Percentiles rank a stretch among this genome's conserved stretches.
phyloP scores from a whole-genome alignment of 345 rosid species.

The Mallotus nudiflorus region DNA sequence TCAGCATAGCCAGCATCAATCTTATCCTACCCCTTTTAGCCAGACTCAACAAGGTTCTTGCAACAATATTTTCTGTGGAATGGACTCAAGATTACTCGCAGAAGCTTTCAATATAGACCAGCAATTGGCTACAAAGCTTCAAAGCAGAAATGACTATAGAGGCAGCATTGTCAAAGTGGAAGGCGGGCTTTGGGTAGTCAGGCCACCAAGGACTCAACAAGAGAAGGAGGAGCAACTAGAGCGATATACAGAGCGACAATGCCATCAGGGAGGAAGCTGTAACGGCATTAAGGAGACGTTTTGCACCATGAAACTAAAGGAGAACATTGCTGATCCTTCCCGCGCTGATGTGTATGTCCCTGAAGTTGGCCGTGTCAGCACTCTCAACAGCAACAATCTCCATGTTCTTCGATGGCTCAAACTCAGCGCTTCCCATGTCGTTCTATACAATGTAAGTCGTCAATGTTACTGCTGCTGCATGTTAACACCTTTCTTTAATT shows the following conservation, averaged over 20 bases:
- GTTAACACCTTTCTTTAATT: too few species aligned
- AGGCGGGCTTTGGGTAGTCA: slow-evolving; percentile 18
- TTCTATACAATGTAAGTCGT: slow-evolving; percentile 33
- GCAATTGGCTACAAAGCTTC: slow-evolving; percentile 13
- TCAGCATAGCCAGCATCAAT: not conserved
- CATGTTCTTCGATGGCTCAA: slow-evolving; percentile 51
- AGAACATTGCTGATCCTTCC: slow-evolving; percentile 44
- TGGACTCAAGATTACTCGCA: slow-evolving; percentile 30
- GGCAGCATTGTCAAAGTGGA: slow-evolving; percentile 26
- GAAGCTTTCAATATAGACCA: slow-evolving; percentile 29
- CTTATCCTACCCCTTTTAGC: not conserved
- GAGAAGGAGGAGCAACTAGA: slow-evolving; percentile 11
- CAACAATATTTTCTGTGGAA: slow-evolving; percentile 29
- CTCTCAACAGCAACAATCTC: slow-evolving; percentile 22
- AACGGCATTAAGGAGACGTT: slow-evolving; percentile 37
- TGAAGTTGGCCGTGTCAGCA: slow-evolving; percentile 50
- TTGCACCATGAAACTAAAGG: slow-evolving; percentile 36
- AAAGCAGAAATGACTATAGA: slow-evolving; percentile 11
- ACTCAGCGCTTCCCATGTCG: slow-evolving; percentile 62
- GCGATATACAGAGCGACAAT: not conserved
- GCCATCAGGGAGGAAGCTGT: not conserved
- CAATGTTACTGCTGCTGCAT: too few species aligned
- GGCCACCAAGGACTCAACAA: not conserved
- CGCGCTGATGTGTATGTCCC: slow-evolving; percentile 61
- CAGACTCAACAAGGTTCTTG: not conserved